These are phyloP conservation scores for Zoysia pacifica DNA, from an alignment of 176 grass and related monocot genomes.

Conservation along the genomic window DNA sequence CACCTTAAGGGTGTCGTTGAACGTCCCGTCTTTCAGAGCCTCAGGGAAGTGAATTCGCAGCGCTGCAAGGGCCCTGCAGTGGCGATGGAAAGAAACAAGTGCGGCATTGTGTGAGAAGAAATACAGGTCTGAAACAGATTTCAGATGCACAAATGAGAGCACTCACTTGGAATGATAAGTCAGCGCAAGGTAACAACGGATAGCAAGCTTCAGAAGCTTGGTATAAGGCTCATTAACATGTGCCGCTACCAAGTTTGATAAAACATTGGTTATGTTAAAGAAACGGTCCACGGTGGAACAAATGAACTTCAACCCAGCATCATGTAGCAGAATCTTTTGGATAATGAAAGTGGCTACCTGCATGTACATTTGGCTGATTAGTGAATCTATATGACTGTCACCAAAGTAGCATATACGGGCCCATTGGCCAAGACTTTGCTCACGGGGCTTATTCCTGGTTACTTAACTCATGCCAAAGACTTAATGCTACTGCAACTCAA, in stretches of 20 bases:
- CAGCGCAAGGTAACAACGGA: conserved; percentile 79
- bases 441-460: not conserved
- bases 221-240: conserved; percentile 57
- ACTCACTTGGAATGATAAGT: conserved; percentile 68
- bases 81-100: not conserved
- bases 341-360: conserved; percentile 84
- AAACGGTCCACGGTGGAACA: conserved; percentile 67
- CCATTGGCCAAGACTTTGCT: not conserved
- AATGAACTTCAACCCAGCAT: conserved; percentile 53
- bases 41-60: conserved; percentile 50
- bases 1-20: conserved; percentile 53
- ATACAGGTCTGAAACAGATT: not conserved
- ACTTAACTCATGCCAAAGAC: not conserved
- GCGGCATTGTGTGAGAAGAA: not conserved
- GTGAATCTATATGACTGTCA: conserved; percentile 2
- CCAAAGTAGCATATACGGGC: not conserved
- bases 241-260: conserved; percentile 53
- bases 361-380: conserved; percentile 28
- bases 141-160: not conserved
- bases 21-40: conserved; percentile 66
- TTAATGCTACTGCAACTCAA: not conserved
- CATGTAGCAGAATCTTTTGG: conserved; percentile 67
- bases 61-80: conserved; percentile 53
- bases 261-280: conserved; percentile 55
- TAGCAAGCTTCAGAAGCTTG: conserved; percentile 72